Percentiles rank a stretch among this genome's conserved stretches.
Conservation (phyloP, 2,329 filamentous ascomycete species). For the Conoideocrella luteorostrata region DNA sequence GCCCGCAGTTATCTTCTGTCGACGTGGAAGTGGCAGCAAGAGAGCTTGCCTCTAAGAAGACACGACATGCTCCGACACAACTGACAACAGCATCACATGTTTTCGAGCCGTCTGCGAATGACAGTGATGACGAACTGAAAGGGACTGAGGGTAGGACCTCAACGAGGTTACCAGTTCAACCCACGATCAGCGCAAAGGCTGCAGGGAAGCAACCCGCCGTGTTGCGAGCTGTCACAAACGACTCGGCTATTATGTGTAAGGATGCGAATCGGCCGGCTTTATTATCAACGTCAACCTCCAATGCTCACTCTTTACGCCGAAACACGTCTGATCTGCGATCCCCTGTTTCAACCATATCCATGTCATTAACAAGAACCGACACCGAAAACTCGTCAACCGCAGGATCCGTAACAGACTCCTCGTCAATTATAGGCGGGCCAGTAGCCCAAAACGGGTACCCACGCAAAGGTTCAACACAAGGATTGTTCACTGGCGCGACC, state of each 20-base stretch:
- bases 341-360: slow-evolving; percentile 3
- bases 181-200: slow-evolving; percentile 35
- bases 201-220: slow-evolving; percentile 40
- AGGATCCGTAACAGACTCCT: slow-evolving; percentile 6
- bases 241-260: slow-evolving; percentile 11
- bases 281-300: slow-evolving; percentile 1
- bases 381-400: slow-evolving; percentile 7
- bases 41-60: not conserved
- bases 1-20: slow-evolving; percentile 39
- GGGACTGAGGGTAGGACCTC: not conserved
- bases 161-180: not conserved
- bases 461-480: slow-evolving; percentile 14
- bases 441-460: slow-evolving; percentile 25
- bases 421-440: slow-evolving; percentile 25
- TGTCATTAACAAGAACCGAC: slow-evolving; percentile 4
- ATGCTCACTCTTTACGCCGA: slow-evolving; percentile 1
- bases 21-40: not conserved
- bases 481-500: slow-evolving; percentile 28
- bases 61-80: slow-evolving; percentile 15
- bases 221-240: slow-evolving; percentile 11
- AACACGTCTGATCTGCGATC: slow-evolving; percentile 4
- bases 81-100: slow-evolving; percentile 18
- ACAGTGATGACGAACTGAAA: not conserved
- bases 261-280: not conserved
- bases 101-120: slow-evolving; percentile 17